Evolutionary conservation across 768 basidiomycete species (phyloP).

Genomic region (Boletus subcaerulescens): DNA sequence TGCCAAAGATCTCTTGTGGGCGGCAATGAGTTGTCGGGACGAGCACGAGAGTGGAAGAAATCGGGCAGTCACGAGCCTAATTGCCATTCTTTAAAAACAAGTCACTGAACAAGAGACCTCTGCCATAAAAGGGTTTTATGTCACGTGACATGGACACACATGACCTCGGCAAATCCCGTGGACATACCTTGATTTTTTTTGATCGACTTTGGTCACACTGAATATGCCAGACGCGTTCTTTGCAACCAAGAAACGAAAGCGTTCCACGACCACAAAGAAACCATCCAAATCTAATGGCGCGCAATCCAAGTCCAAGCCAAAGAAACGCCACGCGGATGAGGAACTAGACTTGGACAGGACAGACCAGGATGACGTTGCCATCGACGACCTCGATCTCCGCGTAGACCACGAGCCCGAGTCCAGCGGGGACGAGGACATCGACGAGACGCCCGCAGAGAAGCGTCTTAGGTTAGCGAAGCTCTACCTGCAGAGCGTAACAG

Average conservation of each 20-base stretch:
- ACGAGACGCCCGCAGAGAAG: constrained; percentile 93
- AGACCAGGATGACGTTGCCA: constrained; percentile 46
- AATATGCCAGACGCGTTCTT: constrained; percentile 86
- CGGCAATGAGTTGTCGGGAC: neutral
- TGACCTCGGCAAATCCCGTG: constrained; percentile 14
- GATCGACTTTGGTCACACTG: neutral
- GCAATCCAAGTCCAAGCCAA: constrained; percentile 18
- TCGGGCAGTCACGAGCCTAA: neutral
- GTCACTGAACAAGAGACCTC: neutral
- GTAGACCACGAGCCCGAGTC: constrained; percentile 52
- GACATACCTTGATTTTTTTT: constrained; percentile 20
- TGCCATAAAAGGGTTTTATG: neutral
- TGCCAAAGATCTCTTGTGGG: neutral
- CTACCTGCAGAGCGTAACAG: constrained; percentile 84
- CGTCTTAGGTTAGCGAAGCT: constrained; percentile 85
- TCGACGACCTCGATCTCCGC: constrained; percentile 77
- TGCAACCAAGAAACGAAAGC: constrained; percentile 63
- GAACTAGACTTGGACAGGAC: constrained; percentile 65
- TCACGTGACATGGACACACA: neutral
- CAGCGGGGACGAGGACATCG: constrained; percentile 80
- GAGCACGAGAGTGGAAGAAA: constrained; percentile 3
- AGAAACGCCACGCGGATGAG: constrained; percentile 44
- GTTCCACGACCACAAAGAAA: constrained; percentile 33
- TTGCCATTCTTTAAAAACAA: constrained; percentile 9
- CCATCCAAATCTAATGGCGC: constrained; percentile 24